Base-by-base conservation (phyloP, 2,329 filamentous ascomycete genomes). In the Colletotrichum abscissum region DNA sequence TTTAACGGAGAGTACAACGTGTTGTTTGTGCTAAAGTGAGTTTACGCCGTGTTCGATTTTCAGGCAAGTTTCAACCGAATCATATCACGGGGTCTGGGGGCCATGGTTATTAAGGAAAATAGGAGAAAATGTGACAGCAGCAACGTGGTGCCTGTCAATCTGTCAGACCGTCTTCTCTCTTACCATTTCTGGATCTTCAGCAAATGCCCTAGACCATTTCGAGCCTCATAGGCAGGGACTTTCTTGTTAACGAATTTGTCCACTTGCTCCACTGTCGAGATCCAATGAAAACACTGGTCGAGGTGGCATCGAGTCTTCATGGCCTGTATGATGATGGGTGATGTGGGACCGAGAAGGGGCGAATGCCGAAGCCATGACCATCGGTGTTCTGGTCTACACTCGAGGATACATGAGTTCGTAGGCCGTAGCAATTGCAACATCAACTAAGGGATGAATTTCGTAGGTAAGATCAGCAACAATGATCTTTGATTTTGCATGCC, bases 71-170 rank as follows among this genome's bases (percentile, higher is more conserved):
- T 62, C 19, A 30, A 62, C 54, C 30, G 62, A 28, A 59, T 52
- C 8, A 35, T 35, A 33, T n/a, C 19, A 57, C n/a, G 62, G 67
- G 22, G 38, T 38, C 67, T 26, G 65, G 67, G 62, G 54, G 35
- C 42, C 63, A 59, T 46, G 62, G 62, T 69, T 65, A 69, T 69
- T 69, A 69, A 65, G 54, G 67, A 58, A 46, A 57, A 64, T 14
- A 59, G n/a, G 35, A 49, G 16, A 4, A 22, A 57, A 49, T 35
- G 35, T 52, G 56, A 52, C 38, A 62, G 57, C 57, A 42, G 24
- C 24, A 54, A 55, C 56, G 38, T 62, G 30, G 55, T 57, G 54
- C 49, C 16, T 52, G 30, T 5, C 16, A 63, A 46, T 28, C 56
- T 52, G 11, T 8, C n/a, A 63, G 30, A 28, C 56, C 30, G 11